Evolutionary conservation across 1,284 basidiomycete genomes (phyloP).

Genomic region (Cutaneotrichosporon cyanovorans): DNA sequence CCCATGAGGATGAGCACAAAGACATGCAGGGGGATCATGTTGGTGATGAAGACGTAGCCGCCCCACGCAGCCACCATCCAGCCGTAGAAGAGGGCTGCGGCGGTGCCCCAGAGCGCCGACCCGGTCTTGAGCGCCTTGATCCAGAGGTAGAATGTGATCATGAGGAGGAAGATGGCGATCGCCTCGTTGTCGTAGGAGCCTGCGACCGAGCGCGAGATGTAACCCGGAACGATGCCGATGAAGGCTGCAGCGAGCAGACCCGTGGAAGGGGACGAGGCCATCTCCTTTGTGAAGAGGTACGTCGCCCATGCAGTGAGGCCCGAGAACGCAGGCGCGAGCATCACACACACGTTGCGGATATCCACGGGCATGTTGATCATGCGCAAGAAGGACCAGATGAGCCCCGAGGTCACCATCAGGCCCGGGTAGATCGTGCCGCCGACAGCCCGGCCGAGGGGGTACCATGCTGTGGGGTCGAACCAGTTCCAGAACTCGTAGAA

Average conservation of each 20-base stretch:
- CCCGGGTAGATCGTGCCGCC: conserved; percentile 98
- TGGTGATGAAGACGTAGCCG: conserved; percentile 99
- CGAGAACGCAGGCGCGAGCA: conserved; percentile 93
- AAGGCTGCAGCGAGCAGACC: conserved; percentile 96
- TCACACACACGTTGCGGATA: conserved; percentile 93
- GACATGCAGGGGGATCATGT: conserved; percentile 97
- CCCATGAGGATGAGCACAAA: conserved; percentile 94
- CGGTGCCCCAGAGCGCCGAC: conserved; percentile 81
- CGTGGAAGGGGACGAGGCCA: conserved; percentile 85
- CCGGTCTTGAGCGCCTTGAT: conserved; percentile 94
- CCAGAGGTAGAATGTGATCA: conserved; percentile 98
- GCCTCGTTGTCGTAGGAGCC: conserved; percentile 99
- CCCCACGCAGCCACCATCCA: conserved; percentile 99
- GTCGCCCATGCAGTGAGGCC: conserved; percentile 96
- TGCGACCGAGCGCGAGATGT: conserved; percentile 97
- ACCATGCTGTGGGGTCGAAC: conserved; percentile 99
- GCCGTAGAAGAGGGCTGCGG: conserved; percentile 94
- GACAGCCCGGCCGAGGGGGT: conserved; percentile 94
- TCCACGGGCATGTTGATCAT: conserved; percentile 90
- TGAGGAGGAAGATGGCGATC: conserved; percentile 98
- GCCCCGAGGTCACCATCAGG: conserved; percentile 92
- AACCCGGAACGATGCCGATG: conserved; percentile 91
- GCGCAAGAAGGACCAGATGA: conserved; percentile 88
- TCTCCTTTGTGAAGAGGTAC: conserved; percentile 89
- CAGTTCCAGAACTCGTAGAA: conserved; percentile 99